Evolutionary conservation across 768 basidiomycete genomes (phyloP).

Genomic region (Amanita pallidorosea): DNA sequence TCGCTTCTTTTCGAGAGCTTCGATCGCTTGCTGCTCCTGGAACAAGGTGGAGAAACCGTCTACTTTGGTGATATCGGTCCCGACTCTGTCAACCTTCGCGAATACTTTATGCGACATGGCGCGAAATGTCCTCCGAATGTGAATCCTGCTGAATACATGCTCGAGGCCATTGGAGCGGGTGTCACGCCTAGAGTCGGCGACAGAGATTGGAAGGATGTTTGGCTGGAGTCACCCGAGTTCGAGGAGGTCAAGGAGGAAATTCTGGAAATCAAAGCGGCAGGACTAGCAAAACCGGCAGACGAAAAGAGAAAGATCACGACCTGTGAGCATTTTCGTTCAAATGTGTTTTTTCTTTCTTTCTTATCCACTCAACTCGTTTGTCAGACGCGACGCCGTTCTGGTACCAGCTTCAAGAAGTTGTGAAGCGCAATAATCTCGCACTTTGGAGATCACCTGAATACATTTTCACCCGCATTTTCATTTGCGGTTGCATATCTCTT

Average conservation of each 20-base stretch:
- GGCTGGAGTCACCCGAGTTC: conserved; percentile 64
- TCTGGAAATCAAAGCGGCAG: conserved; percentile 32
- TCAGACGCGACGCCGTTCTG: conserved; percentile 66
- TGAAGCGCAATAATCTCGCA: conserved; percentile 53
- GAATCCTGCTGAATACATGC: conserved; percentile 75
- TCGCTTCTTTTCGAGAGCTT: conserved; percentile 83
- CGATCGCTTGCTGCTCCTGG: conserved; percentile 56
- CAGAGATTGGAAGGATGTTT: conserved; percentile 81
- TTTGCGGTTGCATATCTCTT: conserved; percentile 59
- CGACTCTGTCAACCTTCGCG: conserved; percentile 54
- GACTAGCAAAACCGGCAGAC: conserved; percentile 29
- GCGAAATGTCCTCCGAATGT: conserved; percentile 65
- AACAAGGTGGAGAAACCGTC: conserved; percentile 82
- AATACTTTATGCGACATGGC: conserved; percentile 71
- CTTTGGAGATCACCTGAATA: conserved; percentile 83
- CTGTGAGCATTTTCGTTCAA: conserved; percentile 34
- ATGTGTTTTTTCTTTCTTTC: neutral
- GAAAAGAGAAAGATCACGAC: conserved; percentile 31
- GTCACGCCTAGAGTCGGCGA: conserved; percentile 60
- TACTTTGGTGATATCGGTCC: conserved; percentile 86
- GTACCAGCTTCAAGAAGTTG: conserved; percentile 64
- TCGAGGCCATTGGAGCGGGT: conserved; percentile 84
- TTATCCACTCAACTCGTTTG: neutral
- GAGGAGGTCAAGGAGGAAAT: conserved; percentile 31
- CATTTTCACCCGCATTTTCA: conserved; percentile 73